These are phyloP conservation scores for Rhizopogon vulgaris DNA, from an alignment of 768 basidiomycete species.

Conservation along the genomic window DNA sequence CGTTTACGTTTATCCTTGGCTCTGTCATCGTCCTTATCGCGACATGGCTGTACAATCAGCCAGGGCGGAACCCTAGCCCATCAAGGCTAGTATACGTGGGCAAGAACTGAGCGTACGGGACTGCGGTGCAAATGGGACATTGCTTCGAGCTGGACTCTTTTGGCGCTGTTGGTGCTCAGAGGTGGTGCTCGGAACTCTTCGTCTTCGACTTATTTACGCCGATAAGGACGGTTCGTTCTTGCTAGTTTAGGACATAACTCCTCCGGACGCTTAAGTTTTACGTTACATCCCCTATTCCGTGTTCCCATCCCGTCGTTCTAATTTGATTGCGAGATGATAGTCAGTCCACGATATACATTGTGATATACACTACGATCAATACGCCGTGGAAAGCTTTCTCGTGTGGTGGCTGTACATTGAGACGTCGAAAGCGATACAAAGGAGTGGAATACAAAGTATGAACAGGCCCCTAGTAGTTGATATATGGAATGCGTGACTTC, in stretches of 20 bases:
- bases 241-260: conserved; percentile 23
- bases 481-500: neutral
- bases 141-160: neutral
- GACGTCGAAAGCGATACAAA: conserved; percentile 7
- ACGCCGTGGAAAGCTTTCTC: conserved; percentile 6
- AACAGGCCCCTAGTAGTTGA: conserved; percentile 7
- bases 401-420: neutral
- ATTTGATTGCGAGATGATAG: conserved; percentile 7
- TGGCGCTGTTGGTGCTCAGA: neutral
- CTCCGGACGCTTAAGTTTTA: conserved; percentile 11
- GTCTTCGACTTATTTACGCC: conserved; percentile 14
- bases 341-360: conserved; percentile 20
- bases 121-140: neutral
- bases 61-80: conserved; percentile 27
- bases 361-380: conserved; percentile 24
- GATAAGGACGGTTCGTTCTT: conserved; percentile 16
- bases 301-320: conserved; percentile 4
- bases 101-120: conserved; percentile 11
- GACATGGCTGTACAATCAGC: conserved; percentile 91
- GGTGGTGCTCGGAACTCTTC: conserved; percentile 10
- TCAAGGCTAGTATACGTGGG: conserved; percentile 22
- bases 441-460: conserved; percentile 16
- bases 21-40: conserved; percentile 78
- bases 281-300: conserved; percentile 16
- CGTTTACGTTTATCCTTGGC: conserved; percentile 80